phyloP scores from a whole-genome alignment of 805 yeast genomes.

The Wickerhamomyces strasburgensis region DNA sequence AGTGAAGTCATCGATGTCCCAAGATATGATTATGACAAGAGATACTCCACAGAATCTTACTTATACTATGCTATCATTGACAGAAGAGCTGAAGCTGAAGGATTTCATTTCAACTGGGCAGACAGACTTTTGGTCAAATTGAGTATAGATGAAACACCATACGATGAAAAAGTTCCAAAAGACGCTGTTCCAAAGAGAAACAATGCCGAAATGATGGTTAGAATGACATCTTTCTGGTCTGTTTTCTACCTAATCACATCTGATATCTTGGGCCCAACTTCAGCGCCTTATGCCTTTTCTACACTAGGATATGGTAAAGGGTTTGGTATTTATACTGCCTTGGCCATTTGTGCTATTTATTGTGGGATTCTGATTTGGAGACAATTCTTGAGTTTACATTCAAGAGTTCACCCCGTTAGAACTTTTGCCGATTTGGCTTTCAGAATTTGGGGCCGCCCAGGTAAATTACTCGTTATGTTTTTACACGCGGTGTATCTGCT shows the following conservation, averaged over 20 bases:
- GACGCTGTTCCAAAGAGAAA: conserved; percentile 5
- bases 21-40: conserved; percentile 3
- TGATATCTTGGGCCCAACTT: conserved; percentile 43
- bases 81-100: conserved; percentile 1
- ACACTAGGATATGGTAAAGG: conserved; percentile 44
- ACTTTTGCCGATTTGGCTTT: conserved; percentile 39
- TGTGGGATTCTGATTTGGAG: conserved; percentile 37
- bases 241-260: conserved; percentile 45
- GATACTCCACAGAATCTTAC: conserved; percentile 7
- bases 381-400: conserved; percentile 34
- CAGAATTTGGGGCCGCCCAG: conserved; percentile 32
- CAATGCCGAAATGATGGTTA: conserved; percentile 4
- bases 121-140: conserved; percentile 1
- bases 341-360: conserved; percentile 38
- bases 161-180: conserved; percentile 6
- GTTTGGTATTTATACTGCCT: conserved; percentile 33
- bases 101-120: not conserved
- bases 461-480: conserved; percentile 30
- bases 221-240: conserved; percentile 17
- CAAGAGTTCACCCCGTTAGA: conserved; percentile 38
- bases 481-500: conserved; percentile 39
- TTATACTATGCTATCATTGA: conserved; percentile 10
- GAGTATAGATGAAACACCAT: conserved; percentile 1
- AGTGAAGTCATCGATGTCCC: not conserved
- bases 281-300: conserved; percentile 41